Conservation (phyloP, 2,329 filamentous ascomycete species). For the Xylogone sp. region DNA sequence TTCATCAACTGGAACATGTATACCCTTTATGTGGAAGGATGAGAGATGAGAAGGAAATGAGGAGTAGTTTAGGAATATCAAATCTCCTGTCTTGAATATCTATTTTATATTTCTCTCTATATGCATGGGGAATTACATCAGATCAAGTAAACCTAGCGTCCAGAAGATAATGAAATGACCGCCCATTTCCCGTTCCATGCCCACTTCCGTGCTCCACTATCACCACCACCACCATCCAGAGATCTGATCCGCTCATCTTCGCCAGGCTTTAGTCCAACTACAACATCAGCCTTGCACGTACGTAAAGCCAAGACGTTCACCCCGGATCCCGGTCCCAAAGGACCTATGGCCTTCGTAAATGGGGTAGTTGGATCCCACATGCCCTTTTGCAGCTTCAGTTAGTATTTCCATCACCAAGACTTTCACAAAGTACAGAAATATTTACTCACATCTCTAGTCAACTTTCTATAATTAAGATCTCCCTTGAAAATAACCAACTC, state of each 20-base stretch:
- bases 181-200: constrained; percentile 97
- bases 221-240: constrained; percentile 66
- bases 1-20: background rate
- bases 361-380: constrained; percentile 84
- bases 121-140: background rate
- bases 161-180: constrained; percentile 80
- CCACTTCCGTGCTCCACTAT: constrained; percentile 69
- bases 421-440: background rate
- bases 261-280: constrained; percentile 79
- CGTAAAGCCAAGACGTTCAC: constrained; percentile 82
- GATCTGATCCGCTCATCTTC: constrained; percentile 76
- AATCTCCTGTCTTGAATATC: background rate
- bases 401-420: constrained; percentile 9
- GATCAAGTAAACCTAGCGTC: constrained; percentile 42
- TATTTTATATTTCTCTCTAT: background rate
- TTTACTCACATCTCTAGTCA: constrained; percentile 76
- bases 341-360: constrained; percentile 80
- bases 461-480: constrained; percentile 92
- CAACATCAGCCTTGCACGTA: constrained; percentile 95
- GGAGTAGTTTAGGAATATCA: background rate
- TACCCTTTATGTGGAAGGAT: background rate
- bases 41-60: background rate
- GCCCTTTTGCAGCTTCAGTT: constrained; percentile 42
- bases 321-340: constrained; percentile 76
- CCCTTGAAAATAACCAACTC: constrained; percentile 96